Base-by-base conservation (phyloP, 176 grass and related monocot species). In the Aegilops bicornis region DNA sequence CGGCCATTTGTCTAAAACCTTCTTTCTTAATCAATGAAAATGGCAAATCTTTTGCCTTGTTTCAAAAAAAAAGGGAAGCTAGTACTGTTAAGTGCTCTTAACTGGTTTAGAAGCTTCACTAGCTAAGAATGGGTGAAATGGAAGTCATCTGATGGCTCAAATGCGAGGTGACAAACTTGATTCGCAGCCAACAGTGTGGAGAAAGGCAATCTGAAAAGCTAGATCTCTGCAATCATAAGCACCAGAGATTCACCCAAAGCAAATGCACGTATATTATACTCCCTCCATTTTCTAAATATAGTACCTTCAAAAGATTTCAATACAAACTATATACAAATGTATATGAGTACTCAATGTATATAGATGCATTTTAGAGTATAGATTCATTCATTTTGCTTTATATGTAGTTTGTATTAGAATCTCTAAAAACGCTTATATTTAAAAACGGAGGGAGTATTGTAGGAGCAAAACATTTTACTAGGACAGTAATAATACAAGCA, bases 401-500 rank as follows among this genome's bases (percentile, higher is more conserved):
- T 39, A 39, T 39, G 37, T 39, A 9, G 7, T 39, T 7, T 1
- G 37, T 9, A 39, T 39, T 39, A 8, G 37, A 39, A 39, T 40
- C 2, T 40, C 8, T 40, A 40, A 40, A 40, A 40, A 40, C 0
- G 2, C 39, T 40, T 40, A 40, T 40, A 40, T 40, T 40, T 40
- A 10, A 2, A 9, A 40, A 40, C 10, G 10, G 10, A 43, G 40
- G 40, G 40, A 43, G 22, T 15, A 16, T 40, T 47, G 30, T 31
- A 83, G 32, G 10, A 67, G 27, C 29, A 81, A 69, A 40, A 40
- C 50, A 84, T 76, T 87, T 35, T 80, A 43, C 68, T 52, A 88
- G 62, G 39, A 82, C 58, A 59, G 7, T 22, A 82, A 30, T 59
- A 78, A 30, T 54, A 54, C 16, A 54, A 54, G 50, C n/a, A 14